Evolutionary conservation across 2,329 filamentous ascomycete genomes (phyloP).

Genomic region (Colletotrichum lupini): DNA sequence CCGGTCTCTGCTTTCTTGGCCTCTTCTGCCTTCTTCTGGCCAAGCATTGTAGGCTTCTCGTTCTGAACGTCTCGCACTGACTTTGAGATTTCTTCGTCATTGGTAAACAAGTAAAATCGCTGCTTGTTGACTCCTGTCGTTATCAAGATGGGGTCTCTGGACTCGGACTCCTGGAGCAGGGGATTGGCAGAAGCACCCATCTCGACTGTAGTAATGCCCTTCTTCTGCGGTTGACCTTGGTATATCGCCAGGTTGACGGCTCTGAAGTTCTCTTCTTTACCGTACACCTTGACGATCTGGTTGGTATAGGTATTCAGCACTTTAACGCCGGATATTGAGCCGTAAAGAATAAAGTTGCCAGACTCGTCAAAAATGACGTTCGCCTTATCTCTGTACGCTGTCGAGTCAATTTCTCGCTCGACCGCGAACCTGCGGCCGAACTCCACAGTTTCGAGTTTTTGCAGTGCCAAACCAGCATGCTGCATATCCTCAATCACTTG

Average conservation of each 20-base stretch:
- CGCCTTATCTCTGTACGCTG: constrained; percentile 73
- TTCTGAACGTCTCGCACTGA: constrained; percentile 92
- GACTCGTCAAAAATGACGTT: constrained; percentile 98
- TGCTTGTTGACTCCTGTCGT: constrained; percentile 86
- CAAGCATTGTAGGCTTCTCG: constrained; percentile 82
- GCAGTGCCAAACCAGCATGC: constrained; percentile 84
- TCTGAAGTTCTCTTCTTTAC: constrained; percentile 88
- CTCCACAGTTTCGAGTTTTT: constrained; percentile 88
- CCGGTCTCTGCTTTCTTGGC: constrained; percentile 78
- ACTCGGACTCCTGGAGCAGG: constrained; percentile 90
- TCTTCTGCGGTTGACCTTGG: constrained; percentile 95
- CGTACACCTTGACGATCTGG: constrained; percentile 89
- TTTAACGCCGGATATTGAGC: constrained; percentile 91
- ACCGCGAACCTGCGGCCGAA: constrained; percentile 89
- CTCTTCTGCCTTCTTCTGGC: constrained; percentile 65
- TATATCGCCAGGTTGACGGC: constrained; percentile 87
- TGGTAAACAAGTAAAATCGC: constrained; percentile 98
- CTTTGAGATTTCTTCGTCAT: constrained; percentile 85
- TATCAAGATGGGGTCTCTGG: constrained; percentile 88
- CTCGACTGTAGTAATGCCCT: constrained; percentile 90
- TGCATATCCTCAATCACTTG: constrained; percentile 93
- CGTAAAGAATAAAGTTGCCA: constrained; percentile 93
- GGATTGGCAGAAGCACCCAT: constrained; percentile 98
- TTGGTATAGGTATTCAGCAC: constrained; percentile 97
- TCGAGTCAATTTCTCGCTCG: constrained; percentile 85